A percentile compares a stretch with the other conserved stretches of the same genome.
Evolutionary conservation across 2,329 filamentous ascomycete genomes (phyloP).

Genomic region (Magnaporthiopsis rhizophila): DNA sequence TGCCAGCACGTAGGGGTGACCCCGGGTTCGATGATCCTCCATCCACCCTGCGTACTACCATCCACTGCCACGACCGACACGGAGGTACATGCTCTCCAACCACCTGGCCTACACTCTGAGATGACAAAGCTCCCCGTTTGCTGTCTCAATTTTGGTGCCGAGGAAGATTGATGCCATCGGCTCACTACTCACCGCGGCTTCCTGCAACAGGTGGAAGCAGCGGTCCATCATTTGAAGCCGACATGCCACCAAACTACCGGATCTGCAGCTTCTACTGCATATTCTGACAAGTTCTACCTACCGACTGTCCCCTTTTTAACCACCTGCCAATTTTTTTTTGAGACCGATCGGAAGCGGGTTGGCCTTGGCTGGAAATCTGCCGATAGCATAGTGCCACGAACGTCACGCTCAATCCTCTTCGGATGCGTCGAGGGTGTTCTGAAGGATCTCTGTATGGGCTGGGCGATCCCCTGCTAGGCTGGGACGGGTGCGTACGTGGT

Average conservation of each 20-base stretch:
- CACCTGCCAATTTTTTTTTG: not conserved
- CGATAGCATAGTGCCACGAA: too few relatives aligned
- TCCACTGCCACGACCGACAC: not conserved
- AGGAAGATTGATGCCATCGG: constrained; percentile 59
- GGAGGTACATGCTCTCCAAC: not conserved
- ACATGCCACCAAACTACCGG: constrained; percentile 32
- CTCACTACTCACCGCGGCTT: constrained; percentile 64
- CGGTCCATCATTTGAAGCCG: constrained; percentile 63
- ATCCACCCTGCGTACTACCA: not conserved
- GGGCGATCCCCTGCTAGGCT: not conserved
- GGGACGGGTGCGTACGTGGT: not conserved
- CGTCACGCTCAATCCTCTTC: not conserved
- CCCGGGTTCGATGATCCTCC: not conserved
- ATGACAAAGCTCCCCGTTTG: constrained; percentile 56
- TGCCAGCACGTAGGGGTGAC: not conserved
- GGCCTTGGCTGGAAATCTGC: not conserved
- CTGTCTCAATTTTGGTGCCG: constrained; percentile 75
- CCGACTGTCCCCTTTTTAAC: too few relatives aligned
- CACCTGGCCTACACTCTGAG: constrained; percentile 78
- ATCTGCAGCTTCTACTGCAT: not conserved
- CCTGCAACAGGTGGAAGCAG: constrained; percentile 48
- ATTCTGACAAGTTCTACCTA: too few relatives aligned
- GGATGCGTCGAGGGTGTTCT: not conserved
- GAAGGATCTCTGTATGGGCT: not conserved
- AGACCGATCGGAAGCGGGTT: not conserved